These are phyloP conservation scores for Tuber brumale DNA, from an alignment of 495 filamentous ascomycete species.

Conservation along the genomic window DNA sequence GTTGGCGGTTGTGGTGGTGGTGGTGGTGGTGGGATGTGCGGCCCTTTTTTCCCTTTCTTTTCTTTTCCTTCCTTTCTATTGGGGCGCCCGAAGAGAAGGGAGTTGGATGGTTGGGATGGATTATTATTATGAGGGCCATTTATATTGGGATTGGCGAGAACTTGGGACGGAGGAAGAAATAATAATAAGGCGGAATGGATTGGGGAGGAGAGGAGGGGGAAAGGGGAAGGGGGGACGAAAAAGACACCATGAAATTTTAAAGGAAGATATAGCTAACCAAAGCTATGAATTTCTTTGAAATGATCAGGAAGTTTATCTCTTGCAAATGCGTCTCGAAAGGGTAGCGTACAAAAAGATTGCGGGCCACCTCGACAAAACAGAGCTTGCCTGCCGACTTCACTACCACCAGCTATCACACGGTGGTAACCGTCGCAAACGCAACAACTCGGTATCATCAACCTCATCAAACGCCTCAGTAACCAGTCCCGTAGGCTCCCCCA, in stretches of 20 bases:
- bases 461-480: constrained; percentile 39
- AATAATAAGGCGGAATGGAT: background rate
- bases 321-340: constrained; percentile 75
- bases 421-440: constrained; percentile 56
- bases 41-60: background rate
- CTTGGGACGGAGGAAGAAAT: background rate
- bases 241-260: background rate
- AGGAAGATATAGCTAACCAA: constrained; percentile 11
- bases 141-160: constrained; percentile 16
- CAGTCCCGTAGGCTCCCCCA: constrained; percentile 39
- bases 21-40: background rate
- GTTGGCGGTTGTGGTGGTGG: background rate
- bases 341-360: constrained; percentile 88
- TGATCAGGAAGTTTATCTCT: constrained; percentile 69
- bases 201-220: background rate
- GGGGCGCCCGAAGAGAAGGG: background rate
- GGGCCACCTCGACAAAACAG: constrained; percentile 73
- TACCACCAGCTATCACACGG: constrained; percentile 79
- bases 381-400: constrained; percentile 75
- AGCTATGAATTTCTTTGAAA: constrained; percentile 11
- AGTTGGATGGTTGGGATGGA: background rate
- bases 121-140: background rate
- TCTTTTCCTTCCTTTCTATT: constrained; percentile 8
- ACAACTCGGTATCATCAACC: constrained; percentile 49
- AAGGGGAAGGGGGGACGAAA: background rate